These are phyloP conservation scores for Dissoconium aciculare DNA, from an alignment of 2,329 filamentous ascomycete genomes.

Conservation along the genomic window DNA sequence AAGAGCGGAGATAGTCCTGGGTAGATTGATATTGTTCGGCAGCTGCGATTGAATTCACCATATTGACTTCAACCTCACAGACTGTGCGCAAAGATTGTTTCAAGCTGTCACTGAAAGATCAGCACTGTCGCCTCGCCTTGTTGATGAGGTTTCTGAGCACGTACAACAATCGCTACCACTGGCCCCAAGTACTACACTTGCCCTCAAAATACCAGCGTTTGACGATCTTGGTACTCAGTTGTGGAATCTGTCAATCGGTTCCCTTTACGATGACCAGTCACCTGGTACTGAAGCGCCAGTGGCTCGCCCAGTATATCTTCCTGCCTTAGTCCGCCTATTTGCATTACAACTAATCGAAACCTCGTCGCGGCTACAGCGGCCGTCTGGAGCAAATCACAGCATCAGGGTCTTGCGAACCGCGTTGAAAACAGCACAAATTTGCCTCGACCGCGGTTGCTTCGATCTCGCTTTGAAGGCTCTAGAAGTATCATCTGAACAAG, in stretches of 20 bases:
- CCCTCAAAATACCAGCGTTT: too few species aligned
- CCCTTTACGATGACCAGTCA: not conserved
- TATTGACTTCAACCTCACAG: too few species aligned
- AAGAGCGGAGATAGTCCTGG: too few species aligned
- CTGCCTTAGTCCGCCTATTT: not conserved
- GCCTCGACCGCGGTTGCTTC: not conserved
- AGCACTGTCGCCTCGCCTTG: too few species aligned
- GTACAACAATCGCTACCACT: too few species aligned
- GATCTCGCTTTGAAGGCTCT: not conserved
- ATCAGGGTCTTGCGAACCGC: not conserved
- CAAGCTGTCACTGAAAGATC: too few species aligned
- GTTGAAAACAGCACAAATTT: not conserved
- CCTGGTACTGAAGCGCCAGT: not conserved
- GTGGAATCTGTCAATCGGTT: not conserved
- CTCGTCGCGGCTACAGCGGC: too few species aligned
- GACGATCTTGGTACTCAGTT: not conserved
- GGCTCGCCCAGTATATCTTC: not conserved
- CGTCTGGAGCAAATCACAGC: not conserved
- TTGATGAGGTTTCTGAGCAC: too few species aligned
- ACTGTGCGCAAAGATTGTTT: too few species aligned
- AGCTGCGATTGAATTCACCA: too few species aligned
- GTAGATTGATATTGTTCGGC: too few species aligned
- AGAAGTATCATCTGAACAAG: not conserved
- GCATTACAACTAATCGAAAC: not conserved
- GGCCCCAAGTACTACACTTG: too few species aligned